Evolutionary conservation across 345 rosid species (phyloP), one percentile per base, ranked within the genome.

Genomic region (Moricandia arvensis): DNA sequence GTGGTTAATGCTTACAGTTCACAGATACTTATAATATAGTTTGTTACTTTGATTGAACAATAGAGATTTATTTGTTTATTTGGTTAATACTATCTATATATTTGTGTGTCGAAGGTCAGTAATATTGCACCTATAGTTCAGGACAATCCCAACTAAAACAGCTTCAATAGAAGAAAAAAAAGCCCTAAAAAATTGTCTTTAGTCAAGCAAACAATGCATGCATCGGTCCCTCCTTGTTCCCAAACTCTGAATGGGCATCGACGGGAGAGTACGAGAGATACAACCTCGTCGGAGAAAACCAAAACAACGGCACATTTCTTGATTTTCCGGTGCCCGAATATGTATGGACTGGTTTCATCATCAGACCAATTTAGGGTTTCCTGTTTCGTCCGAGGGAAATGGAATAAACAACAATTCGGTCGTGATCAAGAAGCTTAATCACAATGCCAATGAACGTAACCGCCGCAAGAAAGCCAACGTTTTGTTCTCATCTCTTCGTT

Each of bases 401-500:
- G 7, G 16, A 45, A 45, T 13, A 45, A 5, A 45, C 51, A 12
- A 45, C 16, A 45, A 45, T 13, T 45, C 51, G 1, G 2, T 13
- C 7, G 51, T 45, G 16, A 45, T 45, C 51, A 45, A 45, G 51
- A 45, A 45, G 51, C 51, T 45, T 45, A 45, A 4, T 45, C 51
- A 45, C 17, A 45, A 45, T 45, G 51, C 51, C 4, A 45, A 45
- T 45, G 51, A 45, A 7, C 51, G 51, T 45, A n/a, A 45, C 51
- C 51, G 51, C 13, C 51, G 51, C 51, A 45, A 13, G 51, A 45
- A 45, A 45, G 80, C 89, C 12, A 91, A 85, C 55, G 54, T 34
- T 68, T 89, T n/a, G 67, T 91, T 83, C 69, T 84, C 86, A 8
- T 72, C 87, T 26, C 92, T 91, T 37, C 93, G 90, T 18, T 83